phyloP scores from a whole-genome alignment of 2,329 filamentous ascomycete genomes.

The Lachnellula arida region DNA sequence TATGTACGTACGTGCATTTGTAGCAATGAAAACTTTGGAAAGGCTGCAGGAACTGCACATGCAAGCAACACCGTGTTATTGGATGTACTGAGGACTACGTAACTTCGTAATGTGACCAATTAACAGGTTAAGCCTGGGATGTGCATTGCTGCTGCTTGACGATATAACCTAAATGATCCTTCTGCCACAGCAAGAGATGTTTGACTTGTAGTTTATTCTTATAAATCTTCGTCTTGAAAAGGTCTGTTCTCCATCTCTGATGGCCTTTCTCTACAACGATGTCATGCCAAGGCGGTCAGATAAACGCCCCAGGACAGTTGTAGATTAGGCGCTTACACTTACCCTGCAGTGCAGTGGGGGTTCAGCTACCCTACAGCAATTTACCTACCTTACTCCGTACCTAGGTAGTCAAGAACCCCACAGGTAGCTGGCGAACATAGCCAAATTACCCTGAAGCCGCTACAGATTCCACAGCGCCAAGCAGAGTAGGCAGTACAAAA shows the following conservation, averaged over 20 bases:
- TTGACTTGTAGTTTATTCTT: neutral
- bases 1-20: neutral
- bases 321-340: conserved; percentile 2
- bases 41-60: conserved; percentile 4
- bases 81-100: neutral
- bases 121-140: neutral
- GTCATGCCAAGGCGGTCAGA: conserved; percentile 6
- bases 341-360: neutral
- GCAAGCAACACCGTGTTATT: neutral
- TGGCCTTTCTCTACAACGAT: neutral
- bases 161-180: conserved; percentile 15
- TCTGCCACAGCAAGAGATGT: neutral
- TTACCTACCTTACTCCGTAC: neutral
- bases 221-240: too few species aligned
- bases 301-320: conserved; percentile 7
- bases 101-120: conserved; percentile 16
- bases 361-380: conserved; percentile 8
- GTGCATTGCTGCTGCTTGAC: conserved; percentile 3
- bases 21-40: neutral
- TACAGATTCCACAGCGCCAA: neutral
- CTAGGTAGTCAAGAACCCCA: too few species aligned
- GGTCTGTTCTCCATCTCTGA: neutral
- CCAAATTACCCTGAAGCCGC: neutral
- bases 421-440: neutral
- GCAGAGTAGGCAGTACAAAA: neutral